Evolutionary conservation across 2,329 filamentous ascomycete species (phyloP), one percentile per base, ranked within the genome.

Genomic region (Xylariaceae sp.): DNA sequence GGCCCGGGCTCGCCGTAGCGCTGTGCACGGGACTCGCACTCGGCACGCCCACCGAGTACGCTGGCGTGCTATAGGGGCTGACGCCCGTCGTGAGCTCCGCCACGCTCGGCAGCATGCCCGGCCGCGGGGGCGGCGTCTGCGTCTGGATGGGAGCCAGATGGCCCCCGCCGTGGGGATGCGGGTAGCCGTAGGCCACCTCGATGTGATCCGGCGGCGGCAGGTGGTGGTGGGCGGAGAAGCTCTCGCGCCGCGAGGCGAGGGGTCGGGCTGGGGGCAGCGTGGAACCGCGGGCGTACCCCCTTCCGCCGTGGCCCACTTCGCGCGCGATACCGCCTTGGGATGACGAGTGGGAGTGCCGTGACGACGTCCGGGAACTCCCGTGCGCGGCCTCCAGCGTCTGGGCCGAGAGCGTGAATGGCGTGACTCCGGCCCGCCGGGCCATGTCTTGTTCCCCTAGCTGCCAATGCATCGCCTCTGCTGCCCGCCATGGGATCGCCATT

Each of bases 391-490:
- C 80, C 59, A 77, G 70, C 50, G 82, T 80, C 64, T 82, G 78
- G 55, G 78, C 80, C 11, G 86, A 85, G 35, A 90, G 78, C 2
- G 87, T 85, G 74, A 97, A 97, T 1, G 93, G 91, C 6, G 89
- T 87, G 44, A 94, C 91, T 50, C 94, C 94, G 48, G 93, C 93
- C 60, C 93, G 88, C 62, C 89, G 85, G 52, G 92, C 92, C 91
- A 99, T 97, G 68, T 97, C 94, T 67, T 87, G 80, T 73, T 96
- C 91, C 63, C 93, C 93, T 57, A 99, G 81, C 71, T 96, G 89
- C 93, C 94, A 99, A 75, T 97, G 94, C 92, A 97, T 97, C 3
- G 91, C 92, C 76, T 99, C 93, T 52, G 90, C 93, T 15, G 94
- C 92, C 70, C 94, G 84, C 93, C 93, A 97, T 42, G 93, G 94